phyloP scores from a whole-genome alignment of 306 rosid species.

The Rubus idaeus region DNA sequence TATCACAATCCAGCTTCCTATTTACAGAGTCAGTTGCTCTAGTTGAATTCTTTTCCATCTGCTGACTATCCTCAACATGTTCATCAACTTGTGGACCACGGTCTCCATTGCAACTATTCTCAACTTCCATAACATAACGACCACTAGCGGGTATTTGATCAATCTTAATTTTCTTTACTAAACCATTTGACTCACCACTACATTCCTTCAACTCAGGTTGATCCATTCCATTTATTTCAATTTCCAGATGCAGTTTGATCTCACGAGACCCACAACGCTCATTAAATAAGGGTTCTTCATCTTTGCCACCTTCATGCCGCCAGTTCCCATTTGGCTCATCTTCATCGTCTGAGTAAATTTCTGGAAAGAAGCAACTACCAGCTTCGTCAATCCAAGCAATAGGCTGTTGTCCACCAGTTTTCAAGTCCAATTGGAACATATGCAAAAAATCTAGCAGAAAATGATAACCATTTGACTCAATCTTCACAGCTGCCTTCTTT shows the following conservation, averaged over 20 bases:
- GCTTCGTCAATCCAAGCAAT: constrained; percentile 93
- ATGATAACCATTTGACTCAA: constrained; percentile 53
- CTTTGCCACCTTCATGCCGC: constrained; percentile 26
- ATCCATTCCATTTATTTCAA: constrained; percentile 61
- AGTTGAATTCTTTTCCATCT: constrained; percentile 29
- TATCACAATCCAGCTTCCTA: constrained; percentile 43
- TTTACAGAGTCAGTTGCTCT: constrained; percentile 34
- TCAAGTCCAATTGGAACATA: constrained; percentile 69
- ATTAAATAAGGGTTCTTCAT: constrained; percentile 28
- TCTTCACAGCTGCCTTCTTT: constrained; percentile 64
- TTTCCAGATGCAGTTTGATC: constrained; percentile 73
- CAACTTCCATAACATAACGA: constrained; percentile 47
- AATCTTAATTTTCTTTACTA: constrained; percentile 39
- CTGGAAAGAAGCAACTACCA: constrained; percentile 86
- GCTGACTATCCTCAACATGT: constrained; percentile 32
- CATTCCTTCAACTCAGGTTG: constrained; percentile 52
- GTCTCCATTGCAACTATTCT: constrained; percentile 52
- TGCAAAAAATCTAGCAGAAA: constrained; percentile 77
- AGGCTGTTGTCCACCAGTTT: constrained; percentile 62
- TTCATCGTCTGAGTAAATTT: constrained; percentile 43
- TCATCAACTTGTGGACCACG: constrained; percentile 39
- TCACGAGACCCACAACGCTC: constrained; percentile 47
- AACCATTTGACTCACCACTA: constrained; percentile 78
- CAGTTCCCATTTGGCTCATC: constrained; percentile 28
- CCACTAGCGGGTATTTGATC: constrained; percentile 40